Conservation (phyloP, 2,329 filamentous ascomycete species). For the Colletotrichum cordylinicola region DNA sequence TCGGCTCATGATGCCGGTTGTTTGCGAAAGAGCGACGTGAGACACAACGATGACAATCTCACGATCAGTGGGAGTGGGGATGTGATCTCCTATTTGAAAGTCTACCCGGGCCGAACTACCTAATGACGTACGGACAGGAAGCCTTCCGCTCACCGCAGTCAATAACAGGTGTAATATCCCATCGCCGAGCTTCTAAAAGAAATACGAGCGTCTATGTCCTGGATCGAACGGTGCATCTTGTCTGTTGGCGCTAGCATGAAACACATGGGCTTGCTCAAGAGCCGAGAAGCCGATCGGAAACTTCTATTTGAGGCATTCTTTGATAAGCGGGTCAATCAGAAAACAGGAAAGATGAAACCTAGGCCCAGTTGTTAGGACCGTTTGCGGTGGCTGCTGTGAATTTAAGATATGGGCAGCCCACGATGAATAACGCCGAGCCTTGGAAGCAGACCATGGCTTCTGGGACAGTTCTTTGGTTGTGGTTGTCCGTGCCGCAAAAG, state of each 20-base stretch:
- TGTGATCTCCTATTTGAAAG: background rate
- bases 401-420: background rate
- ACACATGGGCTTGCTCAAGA: background rate
- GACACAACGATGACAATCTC: background rate
- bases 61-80: background rate
- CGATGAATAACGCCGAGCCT: background rate
- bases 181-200: background rate
- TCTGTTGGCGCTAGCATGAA: background rate
- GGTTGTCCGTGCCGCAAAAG: accelerated
- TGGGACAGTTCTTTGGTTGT: background rate
- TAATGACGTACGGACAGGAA: background rate
- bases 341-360: background rate
- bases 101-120: background rate
- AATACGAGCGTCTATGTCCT: background rate
- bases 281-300: background rate
- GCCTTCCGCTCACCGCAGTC: background rate
- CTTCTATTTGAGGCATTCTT: background rate
- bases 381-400: background rate
- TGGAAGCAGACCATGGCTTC: background rate
- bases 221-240: background rate
- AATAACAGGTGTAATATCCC: background rate
- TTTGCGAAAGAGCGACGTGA: background rate
- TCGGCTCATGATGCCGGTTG: background rate
- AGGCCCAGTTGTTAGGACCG: background rate
- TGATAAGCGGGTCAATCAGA: background rate